Evolutionary conservation across 441 rosid species (phyloP), one percentile per base, ranked within the genome.

Genomic region (Erysimum cheiri): DNA sequence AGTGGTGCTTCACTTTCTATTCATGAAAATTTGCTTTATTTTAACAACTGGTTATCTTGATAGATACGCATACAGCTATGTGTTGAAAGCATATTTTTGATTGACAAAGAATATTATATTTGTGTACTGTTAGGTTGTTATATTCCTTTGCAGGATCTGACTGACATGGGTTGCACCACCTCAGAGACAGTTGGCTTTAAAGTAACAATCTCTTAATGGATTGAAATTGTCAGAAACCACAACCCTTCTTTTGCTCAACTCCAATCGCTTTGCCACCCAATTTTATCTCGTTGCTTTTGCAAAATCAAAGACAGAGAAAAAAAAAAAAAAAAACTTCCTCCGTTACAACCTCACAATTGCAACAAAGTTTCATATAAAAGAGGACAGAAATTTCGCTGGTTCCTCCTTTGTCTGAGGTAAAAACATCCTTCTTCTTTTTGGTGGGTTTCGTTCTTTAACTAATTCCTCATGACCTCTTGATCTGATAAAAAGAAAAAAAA

Each of bases 171-270:
- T 59, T 71, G 72, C 80, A 76, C 80, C 69, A 76, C 46, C 72
- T 65, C 64, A 60, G 29, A 53, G 72, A 76, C 72, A 71, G 76
- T 65, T 76, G 76, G 68, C 72, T 74, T 74, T 76, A 64, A 76
- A 64, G 67, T 49, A 70, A 63, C 12, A 26, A 35, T 59, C 62
- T 29, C 46, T 41, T 17, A 9, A 59, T 46, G 77, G 60, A 17
- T 64, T 79, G 87, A 87, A 83, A 72, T 69, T 52, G 87, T 84
- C 82, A 85, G 72, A 60, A 78, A 67, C 59, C 62, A 39, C 78
- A 67, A 7, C 72, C 88, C 94, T 83, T 61, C 6, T 77, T 84
- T 88, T 49, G 56, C 91, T 87, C 88, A 63, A 80, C 67, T 68
- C 83, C 80, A 57, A 73, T 58, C 70, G 63, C 66, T 74, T 58